Base-by-base conservation (phyloP, 208 protist species). In the Leptomonas seymouri region DNA sequence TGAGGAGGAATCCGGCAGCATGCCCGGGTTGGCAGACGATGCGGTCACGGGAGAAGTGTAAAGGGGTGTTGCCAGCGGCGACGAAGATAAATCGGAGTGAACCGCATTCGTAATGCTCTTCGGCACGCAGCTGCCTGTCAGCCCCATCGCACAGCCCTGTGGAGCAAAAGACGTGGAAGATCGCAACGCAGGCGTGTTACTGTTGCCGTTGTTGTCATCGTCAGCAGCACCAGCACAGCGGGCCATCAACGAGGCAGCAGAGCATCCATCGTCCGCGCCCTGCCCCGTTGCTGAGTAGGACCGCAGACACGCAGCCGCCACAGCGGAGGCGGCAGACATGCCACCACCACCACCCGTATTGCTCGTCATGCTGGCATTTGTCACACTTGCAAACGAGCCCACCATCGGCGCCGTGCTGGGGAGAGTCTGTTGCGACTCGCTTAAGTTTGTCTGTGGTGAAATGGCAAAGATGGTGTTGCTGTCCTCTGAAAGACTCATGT, bases 391-490 rank as follows among this genome's bases (percentile, higher is more conserved):
- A 31, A 54, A 75, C 4, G 61, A 75, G 21, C 54, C 46, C 11
- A 30, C 44, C 53, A 45, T 67, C 34, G 61, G 34, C n/a, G 60
- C 31, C 30, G 42, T 15, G 25, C 55, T 62, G 6, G 51, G 69
- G 53, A 56, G 55, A 12, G 61, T 64, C 31, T 51, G 61, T 53
- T 63, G 61, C 53, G 54, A 68, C 53, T 75, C 69, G 14, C 53
- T 68, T 31, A 46, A 25, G 65, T 18, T 71, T 34, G 59, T 68
- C 44, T 61, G 60, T 28, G 45, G 57, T 50, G 56, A 67, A 1
- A 66, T 60, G 18, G 45, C 63, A 25, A 67, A 67, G 20, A 67
- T 20, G n/a, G 61, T 67, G 34, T 54, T 64, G 58, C n/a, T 57
- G 48, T 67, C 61, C 61, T 67, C 61, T 23, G 61, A 67, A 5